Evolutionary conservation across 139 green algal species (phyloP).

Genomic region (Chlorella sorokiniana): DNA sequence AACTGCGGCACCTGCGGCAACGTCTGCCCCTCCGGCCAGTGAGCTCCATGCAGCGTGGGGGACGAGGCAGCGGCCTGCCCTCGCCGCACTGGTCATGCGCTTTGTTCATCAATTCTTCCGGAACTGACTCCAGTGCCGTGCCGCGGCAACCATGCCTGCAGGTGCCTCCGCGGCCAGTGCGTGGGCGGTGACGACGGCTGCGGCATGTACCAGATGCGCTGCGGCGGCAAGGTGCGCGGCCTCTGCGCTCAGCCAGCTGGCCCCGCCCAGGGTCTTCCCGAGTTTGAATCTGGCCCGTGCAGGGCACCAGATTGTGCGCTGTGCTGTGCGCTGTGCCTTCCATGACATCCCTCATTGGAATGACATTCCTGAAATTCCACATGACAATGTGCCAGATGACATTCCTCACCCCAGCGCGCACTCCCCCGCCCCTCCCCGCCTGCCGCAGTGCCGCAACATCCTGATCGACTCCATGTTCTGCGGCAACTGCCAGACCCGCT

Average conservation of each 20-base stretch:
- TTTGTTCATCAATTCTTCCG: not conserved
- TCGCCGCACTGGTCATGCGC: too few relatives aligned
- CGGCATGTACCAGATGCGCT: not conserved
- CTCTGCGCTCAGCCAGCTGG: too few relatives aligned
- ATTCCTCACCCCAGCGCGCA: too few relatives aligned
- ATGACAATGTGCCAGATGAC: too few relatives aligned
- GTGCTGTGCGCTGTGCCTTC: not conserved
- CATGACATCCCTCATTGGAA: too few relatives aligned
- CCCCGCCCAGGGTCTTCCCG: too few relatives aligned
- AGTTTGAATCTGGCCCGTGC: too few relatives aligned
- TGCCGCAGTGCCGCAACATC: not conserved
- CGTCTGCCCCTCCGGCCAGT: not conserved
- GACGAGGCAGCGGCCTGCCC: not conserved
- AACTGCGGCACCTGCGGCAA: slow-evolving; percentile 20
- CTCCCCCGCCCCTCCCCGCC: too few relatives aligned
- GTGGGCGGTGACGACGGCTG: slow-evolving; percentile 15
- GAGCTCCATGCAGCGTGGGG: not conserved
- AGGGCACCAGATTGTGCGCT: not conserved
- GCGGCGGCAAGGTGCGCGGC: not conserved
- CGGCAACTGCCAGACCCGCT: not conserved
- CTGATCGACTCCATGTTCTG: not conserved
- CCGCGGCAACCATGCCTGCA: not conserved
- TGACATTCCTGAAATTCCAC: not conserved
- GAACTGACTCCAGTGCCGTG: not conserved
- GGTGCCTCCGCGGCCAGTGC: not conserved